Base-by-base conservation (phyloP, 1,139 yeast species). In the Scheffersomyces titani region DNA sequence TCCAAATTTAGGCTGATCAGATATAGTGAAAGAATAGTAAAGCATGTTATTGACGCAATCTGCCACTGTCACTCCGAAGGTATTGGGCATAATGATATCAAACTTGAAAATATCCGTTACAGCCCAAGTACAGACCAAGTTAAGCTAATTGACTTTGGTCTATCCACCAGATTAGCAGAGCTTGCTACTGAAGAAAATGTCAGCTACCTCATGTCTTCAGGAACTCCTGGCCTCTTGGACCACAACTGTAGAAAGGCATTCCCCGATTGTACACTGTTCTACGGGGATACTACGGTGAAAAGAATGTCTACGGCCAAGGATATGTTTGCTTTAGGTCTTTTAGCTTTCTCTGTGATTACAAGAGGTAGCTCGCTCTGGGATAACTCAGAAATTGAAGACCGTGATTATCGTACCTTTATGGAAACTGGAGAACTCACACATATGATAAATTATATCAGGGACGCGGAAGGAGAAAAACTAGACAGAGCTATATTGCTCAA, bases 1-100 rank as follows among this genome's bases (percentile, higher is more conserved):
- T 19, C 40, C 16, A 46, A 46, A 18, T 11, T 21, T n/a, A 16
- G 13, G 19, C 52, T 21, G 7, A 24, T 40, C 44, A 49, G 40
- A 49, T 50, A 44, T 11, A 18, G 46, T 2, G 49, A 22, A 50
- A 61, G 61, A 46, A 56, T 61, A 52, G 59, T 64, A 62, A 59
- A 61, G 50, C 67, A 64, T 57, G 55, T 67, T 30, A 51, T 65
- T 19, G 63, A 58, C 11, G 69, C 63, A 13, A 57, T 65, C 20
- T 51, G 52, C 16, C 63, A 59, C 53, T 66, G 69, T 47, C 67
- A 66, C 5, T 51, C 53, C 22, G 55, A 57, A 19, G 61, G 61
- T n/a, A 61, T 67, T 2, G 63, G 56, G 47, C 63, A 59, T 48
- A 59, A 59, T 46, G 63, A 60, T 45, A 46, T 60, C 16, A 60